These are phyloP conservation scores for Rhizophora mangle DNA, from an alignment of 345 rosid genomes.

Conservation along the genomic window DNA sequence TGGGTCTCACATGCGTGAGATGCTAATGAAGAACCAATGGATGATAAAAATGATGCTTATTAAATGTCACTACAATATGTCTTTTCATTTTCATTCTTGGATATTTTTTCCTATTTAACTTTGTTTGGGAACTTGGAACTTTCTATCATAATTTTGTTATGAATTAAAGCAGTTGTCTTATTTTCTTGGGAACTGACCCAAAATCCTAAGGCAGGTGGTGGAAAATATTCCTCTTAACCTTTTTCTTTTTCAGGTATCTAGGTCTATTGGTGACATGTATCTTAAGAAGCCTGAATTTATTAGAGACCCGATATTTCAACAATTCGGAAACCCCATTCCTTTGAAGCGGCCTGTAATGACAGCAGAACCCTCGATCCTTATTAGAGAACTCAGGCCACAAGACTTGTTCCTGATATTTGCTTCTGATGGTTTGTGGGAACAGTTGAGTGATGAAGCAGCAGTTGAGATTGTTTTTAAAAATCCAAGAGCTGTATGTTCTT, in stretches of 20 bases:
- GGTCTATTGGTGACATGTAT: slow-evolving; percentile 96
- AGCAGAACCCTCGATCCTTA: slow-evolving; percentile 83
- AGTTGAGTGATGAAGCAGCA: slow-evolving; percentile 80
- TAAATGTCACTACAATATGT: slow-evolving; percentile 13
- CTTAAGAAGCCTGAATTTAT: slow-evolving; percentile 85
- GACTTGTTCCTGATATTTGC: slow-evolving; percentile 93
- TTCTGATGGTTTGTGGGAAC: slow-evolving; percentile 99
- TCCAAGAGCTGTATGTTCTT: slow-evolving; percentile 78
- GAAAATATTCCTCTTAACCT: slow-evolving; percentile 10
- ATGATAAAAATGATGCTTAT: too few relatives aligned
- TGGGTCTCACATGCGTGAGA: slow-evolving; percentile 34
- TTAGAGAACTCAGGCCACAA: slow-evolving; percentile 63
- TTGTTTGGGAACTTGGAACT: not conserved
- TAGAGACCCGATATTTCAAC: slow-evolving; percentile 78
- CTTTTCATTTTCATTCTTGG: slow-evolving; percentile 4
- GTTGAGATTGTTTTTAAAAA: slow-evolving; percentile 78
- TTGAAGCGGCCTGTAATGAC: slow-evolving; percentile 79
- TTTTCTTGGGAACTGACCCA: slow-evolving; percentile 8
- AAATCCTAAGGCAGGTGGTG: not conserved
- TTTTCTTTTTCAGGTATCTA: slow-evolving; percentile 61
- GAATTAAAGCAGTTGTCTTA: not conserved
- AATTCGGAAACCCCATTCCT: slow-evolving; percentile 65
- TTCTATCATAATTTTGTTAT: not conserved
- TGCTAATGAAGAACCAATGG: not conserved
- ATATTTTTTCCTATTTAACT: slow-evolving; percentile 1